Base-by-base conservation (phyloP, 2,329 filamentous ascomycete genomes). In the Claviceps maximensis region DNA sequence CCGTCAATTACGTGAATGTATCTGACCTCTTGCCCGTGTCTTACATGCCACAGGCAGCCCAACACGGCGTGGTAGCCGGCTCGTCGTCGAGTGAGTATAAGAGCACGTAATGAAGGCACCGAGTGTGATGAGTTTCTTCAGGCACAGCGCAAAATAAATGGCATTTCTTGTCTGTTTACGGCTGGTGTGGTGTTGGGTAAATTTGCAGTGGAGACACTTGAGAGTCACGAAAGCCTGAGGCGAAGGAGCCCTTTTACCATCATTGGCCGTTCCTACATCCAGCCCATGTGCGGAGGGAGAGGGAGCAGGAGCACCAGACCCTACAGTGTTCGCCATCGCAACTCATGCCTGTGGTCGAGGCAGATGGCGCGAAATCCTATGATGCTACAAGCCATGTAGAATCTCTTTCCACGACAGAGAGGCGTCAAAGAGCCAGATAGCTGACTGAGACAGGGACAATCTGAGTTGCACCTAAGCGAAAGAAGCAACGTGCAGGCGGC, bases 11-110 rank as follows among this genome's bases (percentile, higher is more conserved):
- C 49, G 49, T 46, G 53, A 49, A 40, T 46, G 38, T 25, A 27
- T 49, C 49, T 49, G 46, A 49, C 40, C 53, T 42, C 29, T 23
- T 52, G 50, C 19, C 49, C 50, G 50, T 52, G 53, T 54, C 53
- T 54, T 54, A 41, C 49, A 52, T 54, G 53, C 38, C 49, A 54
- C 40, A 54, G 49, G 25, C 44, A 12, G 25, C 9, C 44, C 25
- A 29, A 29, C 15, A 29, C 44, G 44, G 44, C 29, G 44, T 29
- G 44, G 25, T 29, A 29, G 44, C 25, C 8, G 9, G 23, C 23
- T 46, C 25, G n/a, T 29, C 9, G 27, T 33, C 31, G 31, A 33
- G 31, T 10, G 12, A 8, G 12, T 3, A 33, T n/a, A 10, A 10
- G 9, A 33, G 31, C 12, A 33, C 31, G 31, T 7, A 33, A 33